Evolutionary conservation across 2,329 filamentous ascomycete genomes (phyloP), one percentile per base, ranked within the genome.

Genomic region (Monosporascus ibericus): DNA sequence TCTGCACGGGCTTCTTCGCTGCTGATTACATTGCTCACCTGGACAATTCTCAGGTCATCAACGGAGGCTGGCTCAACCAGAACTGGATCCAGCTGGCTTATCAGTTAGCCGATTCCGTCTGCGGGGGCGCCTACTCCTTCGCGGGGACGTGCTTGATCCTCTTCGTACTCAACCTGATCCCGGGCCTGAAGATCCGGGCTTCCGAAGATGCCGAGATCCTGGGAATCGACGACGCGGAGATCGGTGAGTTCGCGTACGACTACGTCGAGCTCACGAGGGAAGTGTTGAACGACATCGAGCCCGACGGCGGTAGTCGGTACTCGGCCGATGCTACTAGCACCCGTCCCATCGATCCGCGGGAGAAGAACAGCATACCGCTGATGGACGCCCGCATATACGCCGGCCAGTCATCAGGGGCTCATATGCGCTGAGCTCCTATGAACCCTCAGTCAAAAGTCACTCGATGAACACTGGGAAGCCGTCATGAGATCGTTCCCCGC

Each of bases 221-320:
- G 42, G 90, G 90, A 59, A 91, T 95, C 55, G 90, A 95, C 63
- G 91, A 95, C 63, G 85, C 88, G 24, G 90, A 96, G 71, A 89
- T 95, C 64, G 91, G 91, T 68, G 91, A 95, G 74, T 95, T 94
- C 68, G 91, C 90, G n/a, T 95, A 95, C 69, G 91, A 95, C 70
- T 95, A 95, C 63, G 89, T 95, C 59, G 90, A 95, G 76, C 76
- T 94, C 58, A 74, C 69, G 24, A 61, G 69, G 37, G 75, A 78
- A 61, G 73, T 78, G 39, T 64, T 77, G 48, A 76, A 72, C 55
- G 75, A 76, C 44, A 66, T 73, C 8, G 75, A 77, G 18, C 72
- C 68, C 55, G 75, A 77, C 50, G 68, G 65, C 6, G 70, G 63
- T 7, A 77, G 71, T 55, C 68, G 75, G 37, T 78, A 73, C 57